These are phyloP conservation scores for Xylaria sp. DNA, from an alignment of 2,329 filamentous ascomycete species.

Conservation along the genomic window DNA sequence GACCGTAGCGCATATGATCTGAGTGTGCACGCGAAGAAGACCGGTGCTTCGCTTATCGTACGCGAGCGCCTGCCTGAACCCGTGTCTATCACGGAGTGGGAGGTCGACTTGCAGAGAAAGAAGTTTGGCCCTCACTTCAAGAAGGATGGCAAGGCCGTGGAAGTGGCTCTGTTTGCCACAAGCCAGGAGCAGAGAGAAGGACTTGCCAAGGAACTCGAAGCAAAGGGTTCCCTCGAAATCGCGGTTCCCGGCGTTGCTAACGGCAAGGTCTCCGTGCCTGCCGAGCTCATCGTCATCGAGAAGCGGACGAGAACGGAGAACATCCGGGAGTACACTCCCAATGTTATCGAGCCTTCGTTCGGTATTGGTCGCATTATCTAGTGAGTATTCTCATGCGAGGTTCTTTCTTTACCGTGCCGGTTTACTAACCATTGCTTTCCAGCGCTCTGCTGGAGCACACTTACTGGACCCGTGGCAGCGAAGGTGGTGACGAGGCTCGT, in stretches of 20 bases:
- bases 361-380: conserved; percentile 95
- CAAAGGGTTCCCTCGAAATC: conserved; percentile 69
- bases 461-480: conserved; percentile 73
- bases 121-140: conserved; percentile 94
- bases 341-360: conserved; percentile 96
- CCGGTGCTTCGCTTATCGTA: conserved; percentile 78
- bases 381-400: background rate
- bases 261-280: conserved; percentile 69
- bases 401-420: background rate
- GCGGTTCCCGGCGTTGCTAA: conserved; percentile 58
- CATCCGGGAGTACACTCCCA: conserved; percentile 85
- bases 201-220: conserved; percentile 64
- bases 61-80: conserved; percentile 76
- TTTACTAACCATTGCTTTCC: conserved; percentile 4
- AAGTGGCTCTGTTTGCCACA: conserved; percentile 69
- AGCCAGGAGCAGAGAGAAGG: conserved; percentile 77
- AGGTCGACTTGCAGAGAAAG: conserved; percentile 86
- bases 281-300: conserved; percentile 77
- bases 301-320: conserved; percentile 78
- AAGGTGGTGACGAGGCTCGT: conserved; percentile 73
- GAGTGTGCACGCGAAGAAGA: conserved; percentile 88
- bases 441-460: conserved; percentile 80
- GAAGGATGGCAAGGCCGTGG: conserved; percentile 84
- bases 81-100: conserved; percentile 76
- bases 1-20: conserved; percentile 94